Evolutionary conservation across 1,284 basidiomycete genomes (phyloP).

Genomic region (Porodaedalea pini): DNA sequence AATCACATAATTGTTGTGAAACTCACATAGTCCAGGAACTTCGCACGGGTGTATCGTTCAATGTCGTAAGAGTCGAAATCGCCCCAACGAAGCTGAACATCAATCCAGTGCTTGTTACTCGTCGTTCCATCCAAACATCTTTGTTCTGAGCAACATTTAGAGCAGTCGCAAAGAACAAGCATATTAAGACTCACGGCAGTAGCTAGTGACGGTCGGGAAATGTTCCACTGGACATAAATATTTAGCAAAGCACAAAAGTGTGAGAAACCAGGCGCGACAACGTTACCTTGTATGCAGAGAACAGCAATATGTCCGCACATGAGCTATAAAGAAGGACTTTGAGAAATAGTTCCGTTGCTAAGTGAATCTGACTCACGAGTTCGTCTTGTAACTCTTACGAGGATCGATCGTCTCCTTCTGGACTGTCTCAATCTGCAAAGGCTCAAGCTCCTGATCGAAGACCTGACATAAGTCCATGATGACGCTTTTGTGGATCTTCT

Average conservation of each 20-base stretch:
- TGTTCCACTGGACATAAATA: slow-evolving; percentile 78
- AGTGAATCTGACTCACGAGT: slow-evolving; percentile 60
- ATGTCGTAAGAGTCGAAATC: slow-evolving; percentile 99
- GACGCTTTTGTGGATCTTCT: slow-evolving; percentile 91
- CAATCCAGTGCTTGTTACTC: slow-evolving; percentile 98
- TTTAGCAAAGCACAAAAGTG: neutral
- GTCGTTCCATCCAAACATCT: slow-evolving; percentile 96
- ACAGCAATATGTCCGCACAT: slow-evolving; percentile 93
- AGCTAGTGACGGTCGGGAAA: slow-evolving; percentile 91
- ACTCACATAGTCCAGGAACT: slow-evolving; percentile 89
- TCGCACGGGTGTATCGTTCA: slow-evolving; percentile 95
- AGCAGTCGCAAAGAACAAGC: neutral
- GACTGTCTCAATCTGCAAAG: slow-evolving; percentile 97
- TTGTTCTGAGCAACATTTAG: slow-evolving; percentile 55
- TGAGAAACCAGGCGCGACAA: neutral
- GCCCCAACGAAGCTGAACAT: slow-evolving; percentile 97
- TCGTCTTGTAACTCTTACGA: slow-evolving; percentile 99
- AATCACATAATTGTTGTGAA: neutral
- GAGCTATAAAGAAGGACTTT: slow-evolving; percentile 39
- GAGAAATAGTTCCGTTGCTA: neutral
- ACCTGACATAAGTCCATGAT: slow-evolving; percentile 99
- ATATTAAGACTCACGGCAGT: slow-evolving; percentile 68
- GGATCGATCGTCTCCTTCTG: slow-evolving; percentile 99
- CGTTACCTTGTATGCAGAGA: slow-evolving; percentile 85
- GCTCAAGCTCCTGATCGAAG: slow-evolving; percentile 98